Percentiles rank a stretch among this genome's conserved stretches.
Evolutionary conservation across 2,329 filamentous ascomycete genomes (phyloP).

Genomic region (Xylariaceae sp.): DNA sequence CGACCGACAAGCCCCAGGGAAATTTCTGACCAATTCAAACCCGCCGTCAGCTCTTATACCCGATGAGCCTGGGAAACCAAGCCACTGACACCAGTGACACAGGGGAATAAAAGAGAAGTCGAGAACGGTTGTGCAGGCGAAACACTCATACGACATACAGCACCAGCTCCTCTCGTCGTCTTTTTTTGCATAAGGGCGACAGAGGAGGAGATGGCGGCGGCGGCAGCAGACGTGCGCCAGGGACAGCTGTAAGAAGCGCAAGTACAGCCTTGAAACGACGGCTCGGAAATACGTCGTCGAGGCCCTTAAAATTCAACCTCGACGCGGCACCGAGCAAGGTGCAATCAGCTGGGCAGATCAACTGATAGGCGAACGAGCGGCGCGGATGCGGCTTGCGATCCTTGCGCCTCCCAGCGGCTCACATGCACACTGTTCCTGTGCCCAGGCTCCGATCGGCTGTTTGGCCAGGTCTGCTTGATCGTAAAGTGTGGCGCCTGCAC

Average conservation of each 20-base stretch:
- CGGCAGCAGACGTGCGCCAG: not conserved
- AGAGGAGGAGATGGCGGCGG: not conserved
- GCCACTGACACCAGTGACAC: slow-evolving; percentile 22
- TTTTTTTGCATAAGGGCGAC: not conserved
- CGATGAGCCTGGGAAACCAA: slow-evolving; percentile 23
- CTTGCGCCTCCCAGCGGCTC: slow-evolving; percentile 9
- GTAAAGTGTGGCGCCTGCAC: slow-evolving; percentile 42
- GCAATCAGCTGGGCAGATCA: slow-evolving; percentile 12
- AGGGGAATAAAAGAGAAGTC: slow-evolving; percentile 9
- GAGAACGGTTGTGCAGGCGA: slow-evolving; percentile 25
- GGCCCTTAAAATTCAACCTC: not conserved
- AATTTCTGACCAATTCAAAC: slow-evolving; percentile 35
- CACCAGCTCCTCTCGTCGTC: slow-evolving; percentile 1
- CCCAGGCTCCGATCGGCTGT: slow-evolving; percentile 34
- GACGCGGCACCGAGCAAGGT: slow-evolving; percentile 6
- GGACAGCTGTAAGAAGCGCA: slow-evolving; percentile 2
- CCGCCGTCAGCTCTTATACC: slow-evolving; percentile 36
- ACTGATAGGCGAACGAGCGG: slow-evolving; percentile 19
- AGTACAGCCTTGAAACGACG: not conserved
- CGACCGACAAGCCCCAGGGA: slow-evolving; percentile 25
- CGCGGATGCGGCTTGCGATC: slow-evolving; percentile 22
- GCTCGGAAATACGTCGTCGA: slow-evolving; percentile 1
- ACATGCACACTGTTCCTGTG: slow-evolving; percentile 28
- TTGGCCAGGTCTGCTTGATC: slow-evolving; percentile 35
- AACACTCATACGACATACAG: slow-evolving; percentile 21